Base-by-base conservation (phyloP, 495 filamentous ascomycete genomes). In the Penicillium lividum region DNA sequence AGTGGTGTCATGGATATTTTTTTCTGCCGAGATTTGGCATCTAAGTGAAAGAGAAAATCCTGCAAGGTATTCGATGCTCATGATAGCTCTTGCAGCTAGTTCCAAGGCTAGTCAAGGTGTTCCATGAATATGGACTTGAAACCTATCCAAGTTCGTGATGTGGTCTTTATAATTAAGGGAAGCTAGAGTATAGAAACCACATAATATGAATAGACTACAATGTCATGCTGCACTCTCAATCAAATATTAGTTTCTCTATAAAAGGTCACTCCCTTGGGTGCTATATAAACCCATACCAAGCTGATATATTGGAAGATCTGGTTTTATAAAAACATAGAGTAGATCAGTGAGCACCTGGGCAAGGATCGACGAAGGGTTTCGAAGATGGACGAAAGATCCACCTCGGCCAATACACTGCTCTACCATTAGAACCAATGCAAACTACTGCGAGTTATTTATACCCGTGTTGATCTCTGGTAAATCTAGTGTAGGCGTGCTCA, bases 341-440 rank as follows among this genome's bases (percentile, higher is more conserved):
- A 40, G 38, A 40, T 40, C 38, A 40, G 15, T 40, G 38, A 40
- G 38, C 38, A 40, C 15, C 38, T 7, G 11, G 38, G 38, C 13
- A 40, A 40, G 38, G 46, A 49, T 49, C 46, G 46, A 31, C 46
- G 27, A 30, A 49, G 15, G 28, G 16, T 33, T 16, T 30, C 43
- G 43, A 46, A 46, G 7, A 46, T 46, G 11, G 7, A 46, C 18
- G 3, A 7, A 46, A 49, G 46, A 49, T 49, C 46, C 46, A 49
- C 46, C 9, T 29, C 27, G 31, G 46, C 28, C 46, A 30, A 30
- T 31, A 4, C 2, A 31, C 28, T n/a, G 27, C 27, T 28, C 15
- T 31, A 30, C 31, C 6, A 11, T 11, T 13, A 30, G 7, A 49
- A 13, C 28, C 27, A 30, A 31, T 29, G 28, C 28, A 49, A 49